A percentile compares a stretch with the other conserved stretches of the same genome.
Evolutionary conservation across 352 stramenopile species (phyloP).

Genomic region (Blastocystis sp.): DNA sequence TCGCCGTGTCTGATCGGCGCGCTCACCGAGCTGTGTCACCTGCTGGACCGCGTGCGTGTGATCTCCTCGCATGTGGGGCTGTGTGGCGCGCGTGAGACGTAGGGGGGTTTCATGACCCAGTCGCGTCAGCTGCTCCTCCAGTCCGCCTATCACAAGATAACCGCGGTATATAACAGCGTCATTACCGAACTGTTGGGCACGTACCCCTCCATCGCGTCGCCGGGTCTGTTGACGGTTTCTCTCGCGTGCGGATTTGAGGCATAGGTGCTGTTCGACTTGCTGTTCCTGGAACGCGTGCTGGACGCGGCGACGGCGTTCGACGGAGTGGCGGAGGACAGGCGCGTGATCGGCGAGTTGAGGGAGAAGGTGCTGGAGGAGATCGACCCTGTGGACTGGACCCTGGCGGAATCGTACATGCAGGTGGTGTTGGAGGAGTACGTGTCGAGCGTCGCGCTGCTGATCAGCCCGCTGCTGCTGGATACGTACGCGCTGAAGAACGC

Average conservation of each 20-base stretch:
- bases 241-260: neutral
- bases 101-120: neutral
- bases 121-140: neutral
- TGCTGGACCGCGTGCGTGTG: neutral
- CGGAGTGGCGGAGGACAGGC: neutral
- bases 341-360: neutral
- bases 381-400: slow-evolving; percentile 69
- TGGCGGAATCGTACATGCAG: slow-evolving; percentile 54
- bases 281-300: neutral
- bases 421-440: slow-evolving; percentile 34
- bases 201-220: slow-evolving; percentile 2
- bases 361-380: slow-evolving; percentile 30
- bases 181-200: neutral
- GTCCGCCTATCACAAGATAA: neutral
- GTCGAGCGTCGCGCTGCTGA: slow-evolving; percentile 42
- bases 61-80: slow-evolving; percentile 1
- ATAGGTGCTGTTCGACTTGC: slow-evolving; percentile 48
- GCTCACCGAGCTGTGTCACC: neutral
- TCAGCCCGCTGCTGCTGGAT: slow-evolving; percentile 41
- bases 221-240: slow-evolving; percentile 13
- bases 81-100: neutral
- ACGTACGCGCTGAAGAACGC: slow-evolving; percentile 2
- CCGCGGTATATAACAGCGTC: neutral
- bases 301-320: neutral
- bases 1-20: neutral